Evolutionary conservation across 768 basidiomycete species (phyloP), one percentile per base, ranked within the genome.

Genomic region (Lactifluus subvellereus): DNA sequence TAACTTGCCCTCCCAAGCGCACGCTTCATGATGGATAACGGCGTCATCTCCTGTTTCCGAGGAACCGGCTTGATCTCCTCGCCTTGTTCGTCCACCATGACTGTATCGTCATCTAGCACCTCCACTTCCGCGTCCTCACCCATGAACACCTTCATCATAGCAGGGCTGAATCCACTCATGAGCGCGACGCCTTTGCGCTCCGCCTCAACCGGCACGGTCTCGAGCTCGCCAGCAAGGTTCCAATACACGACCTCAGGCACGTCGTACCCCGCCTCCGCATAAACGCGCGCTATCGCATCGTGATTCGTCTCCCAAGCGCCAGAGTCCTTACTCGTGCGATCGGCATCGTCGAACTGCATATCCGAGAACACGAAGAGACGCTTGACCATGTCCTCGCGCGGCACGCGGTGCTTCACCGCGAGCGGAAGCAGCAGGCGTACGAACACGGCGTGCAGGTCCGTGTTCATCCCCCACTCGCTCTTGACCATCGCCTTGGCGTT

Each of bases 191-290:
- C 88, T 71, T 80, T 76, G 69, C 75, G 73, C 37, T 84, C 80
- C 20, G 75, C 77, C 53, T 75, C 74, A 32, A 83, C 83, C 49
- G 86, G 85, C 9, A 73, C 74, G 52, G 79, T 78, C 30, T 63
- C 48, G 35, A 67, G 59, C 1, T 70, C 60, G 0, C 63, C 66
- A 4, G 72, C 71, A 70, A 89, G 71, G 70, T 89, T 78, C 88
- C 88, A 89, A 71, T 81, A 90, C 40, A 90, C 85, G 55, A 91
- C 77, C 74, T 89, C 78, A 18, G 88, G 89, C 32, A 89, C 71
- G 62, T 86, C 82, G 67, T 90, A 90, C 61, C 88, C 88, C 5
- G 83, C 85, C 62, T 77, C 71, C 51, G 69, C 69, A 66, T 84
- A 91, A 69, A 78, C 83, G 61, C 74, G 69, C 70, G 78, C 79